Conservation (phyloP, 495 filamentous ascomycete genomes). For the Hypomontagnella submonticulosa region DNA sequence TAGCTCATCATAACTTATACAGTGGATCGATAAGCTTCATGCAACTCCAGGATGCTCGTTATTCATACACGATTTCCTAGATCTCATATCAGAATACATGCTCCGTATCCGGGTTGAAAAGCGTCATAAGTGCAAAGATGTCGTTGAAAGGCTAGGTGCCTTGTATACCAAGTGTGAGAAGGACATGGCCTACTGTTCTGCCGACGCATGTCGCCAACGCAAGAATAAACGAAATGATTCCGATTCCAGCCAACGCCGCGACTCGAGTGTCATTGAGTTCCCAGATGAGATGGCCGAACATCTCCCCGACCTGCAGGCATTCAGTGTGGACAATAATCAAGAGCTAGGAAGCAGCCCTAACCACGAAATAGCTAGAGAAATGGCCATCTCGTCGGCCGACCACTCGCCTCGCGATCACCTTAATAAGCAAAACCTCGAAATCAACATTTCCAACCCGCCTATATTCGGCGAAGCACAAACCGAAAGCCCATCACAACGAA, state of each 20-base stretch:
- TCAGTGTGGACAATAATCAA: no score
- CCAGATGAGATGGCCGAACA: neutral
- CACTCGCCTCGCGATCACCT: no score
- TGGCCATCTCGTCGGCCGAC: no score
- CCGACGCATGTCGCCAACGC: neutral
- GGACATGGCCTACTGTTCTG: neutral
- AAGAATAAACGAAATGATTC: constrained; percentile 4
- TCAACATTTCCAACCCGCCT: no score
- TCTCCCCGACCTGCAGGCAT: no score
- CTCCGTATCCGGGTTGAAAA: constrained; percentile 15
- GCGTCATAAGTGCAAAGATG: constrained; percentile 1
- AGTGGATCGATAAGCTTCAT: constrained; percentile 37
- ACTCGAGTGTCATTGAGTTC: no score
- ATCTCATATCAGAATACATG: constrained; percentile 32
- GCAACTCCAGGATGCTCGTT: constrained; percentile 22
- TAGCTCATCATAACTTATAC: neutral
- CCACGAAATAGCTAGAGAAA: no score
- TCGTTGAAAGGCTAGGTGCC: neutral
- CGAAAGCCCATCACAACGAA: no score
- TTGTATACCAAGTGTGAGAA: constrained; percentile 3
- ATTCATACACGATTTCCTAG: constrained; percentile 37
- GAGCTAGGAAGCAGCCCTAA: no score
- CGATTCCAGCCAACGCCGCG: no score
- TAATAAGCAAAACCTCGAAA: no score
- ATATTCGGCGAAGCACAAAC: no score